phyloP scores from a whole-genome alignment of 2,329 filamentous ascomycete species.

The Talaromyces rugulosus region DNA sequence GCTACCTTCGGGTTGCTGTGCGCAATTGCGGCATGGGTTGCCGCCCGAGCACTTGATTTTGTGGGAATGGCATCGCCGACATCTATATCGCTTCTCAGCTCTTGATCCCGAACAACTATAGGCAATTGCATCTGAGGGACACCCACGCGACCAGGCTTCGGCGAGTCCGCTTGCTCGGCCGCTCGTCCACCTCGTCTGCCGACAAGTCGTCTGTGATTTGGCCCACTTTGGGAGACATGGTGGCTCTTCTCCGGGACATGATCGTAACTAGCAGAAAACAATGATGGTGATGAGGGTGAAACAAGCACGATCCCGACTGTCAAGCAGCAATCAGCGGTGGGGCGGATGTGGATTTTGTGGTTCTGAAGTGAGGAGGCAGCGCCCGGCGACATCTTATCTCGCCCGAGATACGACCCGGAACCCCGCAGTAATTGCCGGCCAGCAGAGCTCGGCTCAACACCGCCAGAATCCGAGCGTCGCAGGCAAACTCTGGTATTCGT shows the following conservation, averaged over 20 bases:
- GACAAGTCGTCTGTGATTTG: neutral
- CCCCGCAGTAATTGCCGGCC: neutral
- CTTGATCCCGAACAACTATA: neutral
- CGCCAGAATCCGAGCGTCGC: neutral
- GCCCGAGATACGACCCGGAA: neutral
- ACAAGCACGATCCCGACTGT: neutral
- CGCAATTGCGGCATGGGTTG: conserved; percentile 12
- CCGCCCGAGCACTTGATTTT: conserved; percentile 14
- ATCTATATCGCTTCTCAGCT: conserved; percentile 9
- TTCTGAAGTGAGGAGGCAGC: neutral
- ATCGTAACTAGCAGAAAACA: neutral
- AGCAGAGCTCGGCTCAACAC: neutral
- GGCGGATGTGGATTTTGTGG: neutral
- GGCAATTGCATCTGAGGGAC: neutral
- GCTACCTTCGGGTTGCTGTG: conserved; percentile 9
- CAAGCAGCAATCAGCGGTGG: neutral
- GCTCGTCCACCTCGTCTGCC: conserved; percentile 6
- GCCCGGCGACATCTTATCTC: neutral
- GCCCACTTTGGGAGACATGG: neutral
- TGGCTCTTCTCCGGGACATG: neutral
- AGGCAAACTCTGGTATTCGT: neutral
- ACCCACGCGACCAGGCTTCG: conserved; percentile 14
- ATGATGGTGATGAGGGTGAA: neutral
- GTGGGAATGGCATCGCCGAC: conserved; percentile 12
- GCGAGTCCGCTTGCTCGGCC: conserved; percentile 9